A percentile compares a stretch with the other conserved stretches of the same genome.
Evolutionary conservation across 306 rosid species (phyloP).

Genomic region (Cucurbita argyrosperma): DNA sequence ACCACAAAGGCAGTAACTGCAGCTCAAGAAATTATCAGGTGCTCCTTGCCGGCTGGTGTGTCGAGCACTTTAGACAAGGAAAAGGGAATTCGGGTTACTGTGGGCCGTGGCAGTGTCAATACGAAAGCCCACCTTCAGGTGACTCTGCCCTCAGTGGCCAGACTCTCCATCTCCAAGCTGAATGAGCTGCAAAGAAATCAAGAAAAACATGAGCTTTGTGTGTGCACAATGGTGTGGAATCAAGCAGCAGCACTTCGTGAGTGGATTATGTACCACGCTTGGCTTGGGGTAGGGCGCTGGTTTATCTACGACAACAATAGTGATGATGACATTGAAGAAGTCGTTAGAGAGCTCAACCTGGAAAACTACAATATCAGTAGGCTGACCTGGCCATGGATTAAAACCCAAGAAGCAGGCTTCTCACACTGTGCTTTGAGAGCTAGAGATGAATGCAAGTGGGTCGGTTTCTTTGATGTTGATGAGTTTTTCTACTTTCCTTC

Average conservation of each 20-base stretch:
- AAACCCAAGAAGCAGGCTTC: constrained; percentile 93
- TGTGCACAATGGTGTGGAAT: constrained; percentile 91
- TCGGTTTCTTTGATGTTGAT: constrained; percentile 86
- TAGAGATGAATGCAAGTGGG: constrained; percentile 80
- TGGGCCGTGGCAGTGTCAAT: constrained; percentile 22
- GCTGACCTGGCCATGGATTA: constrained; percentile 86
- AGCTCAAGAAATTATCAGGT: constrained; percentile 83
- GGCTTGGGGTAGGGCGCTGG: constrained; percentile 93
- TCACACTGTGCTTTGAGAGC: constrained; percentile 84
- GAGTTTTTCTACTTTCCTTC: constrained; percentile 73
- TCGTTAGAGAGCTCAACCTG: constrained; percentile 36
- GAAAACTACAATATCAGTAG: constrained; percentile 54
- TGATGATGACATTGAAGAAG: constrained; percentile 57
- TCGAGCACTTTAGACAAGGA: constrained; percentile 26
- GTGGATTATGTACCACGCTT: constrained; percentile 84
- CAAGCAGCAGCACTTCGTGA: constrained; percentile 67
- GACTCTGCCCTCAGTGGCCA: constrained; percentile 56
- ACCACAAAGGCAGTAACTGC: constrained; percentile 47
- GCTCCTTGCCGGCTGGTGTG: constrained; percentile 44
- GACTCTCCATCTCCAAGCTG: constrained; percentile 12
- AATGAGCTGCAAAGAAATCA: constrained; percentile 6
- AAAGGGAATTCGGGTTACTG: constrained; percentile 45
- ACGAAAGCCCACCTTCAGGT: constrained; percentile 16
- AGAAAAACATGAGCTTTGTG: constrained; percentile 59
- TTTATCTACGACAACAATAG: constrained; percentile 91